Percentiles rank a stretch among this genome's conserved stretches.
Conservation (phyloP, 179 eudicot genomes). For the Beta macrorhiza region DNA sequence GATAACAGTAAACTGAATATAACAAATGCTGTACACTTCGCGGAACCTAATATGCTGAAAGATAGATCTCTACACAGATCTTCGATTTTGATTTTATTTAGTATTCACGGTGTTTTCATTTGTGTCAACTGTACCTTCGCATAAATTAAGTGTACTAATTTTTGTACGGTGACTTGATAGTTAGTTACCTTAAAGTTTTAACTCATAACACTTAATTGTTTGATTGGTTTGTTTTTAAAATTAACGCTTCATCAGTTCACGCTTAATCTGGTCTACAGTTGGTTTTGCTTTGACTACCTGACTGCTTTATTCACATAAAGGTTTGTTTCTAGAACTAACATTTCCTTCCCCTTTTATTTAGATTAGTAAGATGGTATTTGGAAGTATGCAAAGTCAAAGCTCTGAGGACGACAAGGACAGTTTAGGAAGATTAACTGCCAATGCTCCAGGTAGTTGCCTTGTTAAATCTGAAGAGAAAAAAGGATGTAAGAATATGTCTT, state of each 20-base stretch:
- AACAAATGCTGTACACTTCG: neutral
- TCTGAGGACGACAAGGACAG: conserved; percentile 1
- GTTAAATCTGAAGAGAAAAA: conserved; percentile 42
- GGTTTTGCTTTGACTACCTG: neutral
- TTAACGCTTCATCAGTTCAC: neutral
- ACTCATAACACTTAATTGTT: neutral
- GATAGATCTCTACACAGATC: neutral
- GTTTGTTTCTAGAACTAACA: neutral
- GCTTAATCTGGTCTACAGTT: neutral
- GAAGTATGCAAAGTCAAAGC: conserved; percentile 54
- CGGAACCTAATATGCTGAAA: neutral
- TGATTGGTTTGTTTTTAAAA: neutral
- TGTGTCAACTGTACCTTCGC: neutral
- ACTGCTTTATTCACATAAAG: neutral
- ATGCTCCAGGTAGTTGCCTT: conserved; percentile 30
- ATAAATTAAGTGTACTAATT: neutral
- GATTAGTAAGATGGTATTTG: conserved; percentile 92
- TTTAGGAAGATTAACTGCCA: conserved; percentile 18
- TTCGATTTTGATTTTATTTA: neutral
- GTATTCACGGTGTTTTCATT: neutral
- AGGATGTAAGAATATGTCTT: conserved; percentile 44
- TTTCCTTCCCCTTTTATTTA: conserved; percentile 25
- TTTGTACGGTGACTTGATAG: neutral
- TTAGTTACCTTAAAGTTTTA: neutral
- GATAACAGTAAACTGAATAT: neutral